Evolutionary conservation across 345 rosid species (phyloP), one percentile per base, ranked within the genome.

Genomic region (Acer yangbiense): DNA sequence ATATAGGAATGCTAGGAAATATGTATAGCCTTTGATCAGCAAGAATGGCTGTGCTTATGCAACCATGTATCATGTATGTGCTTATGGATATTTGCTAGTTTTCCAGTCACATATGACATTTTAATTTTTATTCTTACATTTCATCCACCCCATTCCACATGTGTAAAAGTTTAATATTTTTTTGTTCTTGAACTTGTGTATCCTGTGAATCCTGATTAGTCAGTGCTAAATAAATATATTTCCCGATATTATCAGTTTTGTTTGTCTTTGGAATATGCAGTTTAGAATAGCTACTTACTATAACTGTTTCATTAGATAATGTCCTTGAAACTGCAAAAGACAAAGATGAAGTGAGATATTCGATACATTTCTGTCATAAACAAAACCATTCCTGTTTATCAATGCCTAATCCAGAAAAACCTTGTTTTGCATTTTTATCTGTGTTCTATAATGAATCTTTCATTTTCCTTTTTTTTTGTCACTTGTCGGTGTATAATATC

Each of bases 321-420:
- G 35, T 32, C 35, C 27, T 20, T 39, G 7, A 9, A n/a, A 35
- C 9, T 7, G 20, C 11, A 23, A 29, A 29, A 29, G 32, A 29
- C 32, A 29, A 29, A 29, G 32, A 29, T 29, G 32, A 29, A 1
- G 3, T 29, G 32, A 29, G 32, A 2, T 29, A 29, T 29, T 29
- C 32, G 32, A 29, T 29, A 29, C 2, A 29, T 29, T 29, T 29
- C 2, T 10, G 65, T 44, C 61, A 46, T 61, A 44, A 23, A 25
- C 21, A 72, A 58, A 32, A 71, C 41, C 25, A 58, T 3, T 57
- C 65, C 32, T 35, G 17, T 18, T 57, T 35, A 12, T 20, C 39
- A 18, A 43, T 58, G 23, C 66, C 55, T 72, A 72, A 54, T 12
- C 74, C 21, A 11, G 50, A n/a, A 72, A 72, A 14, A 57, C 20